These are phyloP conservation scores for Ulmus americana DNA, from an alignment of 331 rosid species.

Conservation along the genomic window DNA sequence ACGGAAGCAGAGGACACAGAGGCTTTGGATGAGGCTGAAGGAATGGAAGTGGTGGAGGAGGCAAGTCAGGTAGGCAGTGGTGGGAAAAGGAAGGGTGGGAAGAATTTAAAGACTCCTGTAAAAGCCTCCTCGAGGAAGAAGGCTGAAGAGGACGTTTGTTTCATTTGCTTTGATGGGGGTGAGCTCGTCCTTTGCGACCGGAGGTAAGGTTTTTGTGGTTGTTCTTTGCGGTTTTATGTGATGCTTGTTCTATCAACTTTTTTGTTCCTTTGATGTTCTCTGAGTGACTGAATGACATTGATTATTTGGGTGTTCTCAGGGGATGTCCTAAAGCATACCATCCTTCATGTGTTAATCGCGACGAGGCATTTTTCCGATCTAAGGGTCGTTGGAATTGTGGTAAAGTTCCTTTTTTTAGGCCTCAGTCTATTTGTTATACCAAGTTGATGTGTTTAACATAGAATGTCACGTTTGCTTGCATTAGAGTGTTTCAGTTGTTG, in stretches of 20 bases:
- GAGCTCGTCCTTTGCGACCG: slow-evolving; percentile 85
- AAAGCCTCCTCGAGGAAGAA: slow-evolving; percentile 54
- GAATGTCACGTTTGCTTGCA: neutral
- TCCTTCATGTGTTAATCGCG: slow-evolving; percentile 86
- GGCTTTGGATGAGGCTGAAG: slow-evolving; percentile 27
- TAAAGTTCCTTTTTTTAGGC: slow-evolving; percentile 25
- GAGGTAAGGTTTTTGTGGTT: slow-evolving; percentile 43
- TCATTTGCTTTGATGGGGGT: slow-evolving; percentile 98
- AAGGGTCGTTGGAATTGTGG: slow-evolving; percentile 99
- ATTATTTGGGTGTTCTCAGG: slow-evolving; percentile 39
- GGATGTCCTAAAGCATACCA: slow-evolving; percentile 98
- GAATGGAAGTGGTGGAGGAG: slow-evolving; percentile 26
- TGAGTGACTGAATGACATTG: slow-evolving; percentile 12
- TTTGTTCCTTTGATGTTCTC: neutral
- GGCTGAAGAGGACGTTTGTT: slow-evolving; percentile 90
- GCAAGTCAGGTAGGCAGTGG: slow-evolving; percentile 6
- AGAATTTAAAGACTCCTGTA: slow-evolving; percentile 29
- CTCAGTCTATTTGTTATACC: neutral
- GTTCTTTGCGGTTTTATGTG: slow-evolving; percentile 2
- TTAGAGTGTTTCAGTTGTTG: neutral
- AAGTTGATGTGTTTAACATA: neutral
- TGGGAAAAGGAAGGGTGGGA: slow-evolving; percentile 47
- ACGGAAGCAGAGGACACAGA: slow-evolving; percentile 31
- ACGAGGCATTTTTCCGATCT: slow-evolving; percentile 85
- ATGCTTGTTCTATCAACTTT: neutral